Evolutionary conservation across 2,329 filamentous ascomycete species (phyloP), one percentile per base, ranked within the genome.

Genomic region (Cytospora leucostoma): DNA sequence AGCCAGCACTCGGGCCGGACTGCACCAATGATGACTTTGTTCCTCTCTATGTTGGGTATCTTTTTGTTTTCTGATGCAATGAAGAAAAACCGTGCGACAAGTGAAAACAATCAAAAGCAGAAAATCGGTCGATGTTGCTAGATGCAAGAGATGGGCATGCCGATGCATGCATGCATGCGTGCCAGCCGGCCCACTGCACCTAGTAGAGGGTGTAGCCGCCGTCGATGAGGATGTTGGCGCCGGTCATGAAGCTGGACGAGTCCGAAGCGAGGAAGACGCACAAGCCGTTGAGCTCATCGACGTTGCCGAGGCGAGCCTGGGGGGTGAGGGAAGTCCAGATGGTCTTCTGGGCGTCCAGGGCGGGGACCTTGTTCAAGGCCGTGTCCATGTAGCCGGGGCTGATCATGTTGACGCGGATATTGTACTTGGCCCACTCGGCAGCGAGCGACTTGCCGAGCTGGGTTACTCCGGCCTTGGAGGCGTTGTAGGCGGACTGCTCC

Each of bases 301-400:
- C 88, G 53, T 80, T 81, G 61, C 90, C 90, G 17, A 93, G 82
- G 52, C 90, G 85, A 74, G 84, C 83, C 82, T 92, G 88, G 11
- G 90, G 90, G 8, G 90, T 93, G 66, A 90, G 74, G 44, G 84
- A 84, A 70, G 85, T 86, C 90, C 90, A 93, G 76, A 92, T 90
- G 78, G 88, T 88, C 86, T 92, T 92, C 82, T 92, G 88, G 55
- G 88, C 89, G 67, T 93, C 89, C 21, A 93, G 86, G 47, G 88
- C 88, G 27, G 89, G 89, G 8, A 91, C 89, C 65, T 88, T 87
- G 84, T 92, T 93, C 67, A 92, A 81, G 6, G 88, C 89, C 6
- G 91, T 95, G 80, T 93, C 90, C 88, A 94, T 93, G 80, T 94
- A 94, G 35, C 91, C 91, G 21, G 91, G 91, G 7, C 88, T 91